These are phyloP conservation scores for Oryza meyeriana DNA, from an alignment of 176 grass and related monocot genomes.

Conservation along the genomic window DNA sequence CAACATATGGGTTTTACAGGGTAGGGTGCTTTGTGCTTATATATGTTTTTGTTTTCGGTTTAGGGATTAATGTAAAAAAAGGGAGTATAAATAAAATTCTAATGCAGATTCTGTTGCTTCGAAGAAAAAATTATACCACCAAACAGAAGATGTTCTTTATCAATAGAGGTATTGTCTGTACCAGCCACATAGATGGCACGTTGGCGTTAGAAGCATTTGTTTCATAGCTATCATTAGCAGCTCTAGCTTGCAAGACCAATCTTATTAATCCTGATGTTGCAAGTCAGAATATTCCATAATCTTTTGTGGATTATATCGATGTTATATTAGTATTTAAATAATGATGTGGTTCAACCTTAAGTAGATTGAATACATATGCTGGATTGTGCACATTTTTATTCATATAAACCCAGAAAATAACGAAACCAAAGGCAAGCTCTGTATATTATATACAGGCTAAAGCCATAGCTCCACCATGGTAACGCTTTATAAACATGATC, in stretches of 20 bases:
- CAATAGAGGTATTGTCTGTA: not conserved
- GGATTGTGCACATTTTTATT: not conserved
- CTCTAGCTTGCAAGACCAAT: constrained; percentile 9
- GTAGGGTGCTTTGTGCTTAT: not conserved
- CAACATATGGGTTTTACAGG: not conserved
- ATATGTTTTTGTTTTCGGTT: not conserved
- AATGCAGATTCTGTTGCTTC: not conserved
- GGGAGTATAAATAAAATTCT: not conserved
- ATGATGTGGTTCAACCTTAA: not conserved
- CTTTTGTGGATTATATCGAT: too few relatives aligned
- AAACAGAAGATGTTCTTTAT: not conserved
- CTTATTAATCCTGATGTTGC: constrained; percentile 10
- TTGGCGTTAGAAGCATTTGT: not conserved
- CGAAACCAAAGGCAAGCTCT: not conserved
- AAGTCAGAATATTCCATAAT: not conserved
- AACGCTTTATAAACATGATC: not conserved
- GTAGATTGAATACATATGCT: not conserved
- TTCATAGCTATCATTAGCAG: not conserved
- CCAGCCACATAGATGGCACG: not conserved
- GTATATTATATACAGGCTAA: not conserved
- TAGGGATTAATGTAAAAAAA: not conserved
- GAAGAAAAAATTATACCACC: not conserved
- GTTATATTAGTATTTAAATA: not conserved
- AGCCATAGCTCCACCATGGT: not conserved
- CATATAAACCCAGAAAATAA: not conserved